Evolutionary conservation across 257 asterid species (phyloP).

Genomic region (Parsonsia alboflavescens): DNA sequence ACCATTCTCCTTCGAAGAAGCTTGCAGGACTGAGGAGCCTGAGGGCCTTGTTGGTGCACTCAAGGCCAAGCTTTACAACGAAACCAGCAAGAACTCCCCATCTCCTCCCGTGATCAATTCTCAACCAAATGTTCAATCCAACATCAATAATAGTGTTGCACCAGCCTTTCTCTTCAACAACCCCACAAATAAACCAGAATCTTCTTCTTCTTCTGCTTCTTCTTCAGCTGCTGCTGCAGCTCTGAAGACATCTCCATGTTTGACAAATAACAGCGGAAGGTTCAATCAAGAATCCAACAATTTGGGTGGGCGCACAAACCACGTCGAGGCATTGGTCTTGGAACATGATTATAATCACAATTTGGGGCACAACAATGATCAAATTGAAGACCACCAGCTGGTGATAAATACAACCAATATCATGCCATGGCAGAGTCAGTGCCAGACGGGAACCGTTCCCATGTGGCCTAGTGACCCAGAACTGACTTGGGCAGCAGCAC

Average conservation of each 20-base stretch:
- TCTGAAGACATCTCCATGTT: neutral
- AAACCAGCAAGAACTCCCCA: slow-evolving; percentile 16
- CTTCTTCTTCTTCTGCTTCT: neutral
- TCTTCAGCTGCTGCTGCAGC: neutral
- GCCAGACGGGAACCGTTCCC: slow-evolving; percentile 13
- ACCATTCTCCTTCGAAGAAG: slow-evolving; percentile 67
- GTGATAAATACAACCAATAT: slow-evolving; percentile 1
- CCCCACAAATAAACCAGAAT: neutral
- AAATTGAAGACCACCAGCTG: neutral
- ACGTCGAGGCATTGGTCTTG: slow-evolving; percentile 9
- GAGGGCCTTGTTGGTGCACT: slow-evolving; percentile 62
- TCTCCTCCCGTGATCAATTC: neutral
- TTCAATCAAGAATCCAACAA: slow-evolving; percentile 8
- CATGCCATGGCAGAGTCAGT: slow-evolving; percentile 3
- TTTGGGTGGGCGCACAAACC: neutral
- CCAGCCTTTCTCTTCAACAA: neutral
- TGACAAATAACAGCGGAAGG: neutral
- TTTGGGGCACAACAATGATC: neutral
- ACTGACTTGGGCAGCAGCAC: slow-evolving; percentile 23
- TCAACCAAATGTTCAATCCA: slow-evolving; percentile 18
- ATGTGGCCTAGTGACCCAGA: slow-evolving; percentile 25
- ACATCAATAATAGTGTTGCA: neutral
- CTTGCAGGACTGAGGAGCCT: slow-evolving; percentile 63
- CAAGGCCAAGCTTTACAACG: slow-evolving; percentile 50
- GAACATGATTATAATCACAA: slow-evolving; percentile 1